These are phyloP conservation scores for Monilinia fructicola DNA, from an alignment of 2,329 filamentous ascomycete species.

Conservation along the genomic window DNA sequence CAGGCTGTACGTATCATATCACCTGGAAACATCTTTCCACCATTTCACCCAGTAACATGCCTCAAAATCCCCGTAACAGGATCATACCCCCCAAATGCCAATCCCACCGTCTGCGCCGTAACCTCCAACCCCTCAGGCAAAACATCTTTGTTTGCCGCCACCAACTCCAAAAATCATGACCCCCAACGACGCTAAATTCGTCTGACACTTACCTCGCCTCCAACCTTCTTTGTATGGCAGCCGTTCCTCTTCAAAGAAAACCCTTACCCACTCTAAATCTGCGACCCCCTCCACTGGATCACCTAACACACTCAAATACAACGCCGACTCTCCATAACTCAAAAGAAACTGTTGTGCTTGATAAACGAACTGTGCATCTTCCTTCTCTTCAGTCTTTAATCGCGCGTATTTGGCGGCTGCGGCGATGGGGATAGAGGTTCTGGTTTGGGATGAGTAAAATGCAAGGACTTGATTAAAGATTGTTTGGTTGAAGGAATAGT, in stretches of 20 bases:
- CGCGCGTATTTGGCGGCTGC: constrained; percentile 1
- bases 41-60: neutral
- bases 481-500: constrained; percentile 8
- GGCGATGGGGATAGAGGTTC: neutral
- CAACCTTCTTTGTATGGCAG: constrained; percentile 11
- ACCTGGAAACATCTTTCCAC: neutral
- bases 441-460: neutral
- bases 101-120: constrained; percentile 3
- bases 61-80: neutral
- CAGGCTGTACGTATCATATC: neutral
- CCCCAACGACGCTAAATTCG: constrained; percentile 66
- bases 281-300: neutral
- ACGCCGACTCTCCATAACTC: constrained; percentile 1
- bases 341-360: neutral
- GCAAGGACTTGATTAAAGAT: constrained; percentile 6
- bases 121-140: neutral
- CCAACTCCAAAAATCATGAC: constrained; percentile 72
- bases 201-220: constrained; percentile 48
- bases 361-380: neutral
- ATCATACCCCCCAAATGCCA: constrained; percentile 5
- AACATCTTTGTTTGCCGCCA: constrained; percentile 37
- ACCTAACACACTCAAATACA: constrained; percentile 1
- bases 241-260: constrained; percentile 18
- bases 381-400: neutral
- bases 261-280: constrained; percentile 8